Percentiles rank a stretch among this genome's conserved stretches.
These are phyloP conservation scores for Debaryomyces coudertii DNA, from an alignment of 1,139 yeast species.

Conservation along the genomic window DNA sequence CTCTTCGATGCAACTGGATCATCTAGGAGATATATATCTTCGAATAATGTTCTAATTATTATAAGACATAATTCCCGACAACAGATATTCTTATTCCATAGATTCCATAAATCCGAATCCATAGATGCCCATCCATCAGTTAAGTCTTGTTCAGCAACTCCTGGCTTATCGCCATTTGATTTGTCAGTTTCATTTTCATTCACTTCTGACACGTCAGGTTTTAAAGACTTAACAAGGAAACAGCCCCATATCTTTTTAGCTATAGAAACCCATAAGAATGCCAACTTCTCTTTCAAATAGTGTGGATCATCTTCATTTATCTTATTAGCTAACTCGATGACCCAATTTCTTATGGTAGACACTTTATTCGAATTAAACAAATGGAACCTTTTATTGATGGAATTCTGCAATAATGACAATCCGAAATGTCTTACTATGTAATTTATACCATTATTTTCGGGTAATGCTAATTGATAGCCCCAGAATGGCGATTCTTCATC, in stretches of 20 bases:
- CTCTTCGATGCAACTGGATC: constrained; percentile 88
- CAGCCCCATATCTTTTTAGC: constrained; percentile 95
- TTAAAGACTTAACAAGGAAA: constrained; percentile 35
- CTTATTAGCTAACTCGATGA: constrained; percentile 71
- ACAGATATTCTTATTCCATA: constrained; percentile 70
- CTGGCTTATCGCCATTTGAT: constrained; percentile 8
- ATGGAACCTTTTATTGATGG: constrained; percentile 60
- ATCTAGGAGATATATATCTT: constrained; percentile 89
- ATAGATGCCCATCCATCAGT: constrained; percentile 84
- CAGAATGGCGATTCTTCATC: constrained; percentile 86
- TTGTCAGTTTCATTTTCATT: background rate
- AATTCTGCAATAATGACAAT: constrained; percentile 71
- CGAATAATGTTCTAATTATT: constrained; percentile 83
- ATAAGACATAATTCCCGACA: constrained; percentile 77
- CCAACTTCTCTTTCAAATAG: constrained; percentile 85
- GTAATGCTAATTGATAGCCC: constrained; percentile 85
- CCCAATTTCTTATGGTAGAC: constrained; percentile 78
- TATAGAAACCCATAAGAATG: constrained; percentile 87
- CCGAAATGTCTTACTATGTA: constrained; percentile 90
- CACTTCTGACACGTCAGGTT: constrained; percentile 3
- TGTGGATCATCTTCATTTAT: constrained; percentile 76
- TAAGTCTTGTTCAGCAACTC: constrained; percentile 43
- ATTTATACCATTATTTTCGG: constrained; percentile 61
- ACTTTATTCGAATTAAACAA: constrained; percentile 65
- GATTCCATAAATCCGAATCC: constrained; percentile 73